These are phyloP conservation scores for Margaritispora aquatica DNA, from an alignment of 495 filamentous ascomycete genomes.

Conservation along the genomic window DNA sequence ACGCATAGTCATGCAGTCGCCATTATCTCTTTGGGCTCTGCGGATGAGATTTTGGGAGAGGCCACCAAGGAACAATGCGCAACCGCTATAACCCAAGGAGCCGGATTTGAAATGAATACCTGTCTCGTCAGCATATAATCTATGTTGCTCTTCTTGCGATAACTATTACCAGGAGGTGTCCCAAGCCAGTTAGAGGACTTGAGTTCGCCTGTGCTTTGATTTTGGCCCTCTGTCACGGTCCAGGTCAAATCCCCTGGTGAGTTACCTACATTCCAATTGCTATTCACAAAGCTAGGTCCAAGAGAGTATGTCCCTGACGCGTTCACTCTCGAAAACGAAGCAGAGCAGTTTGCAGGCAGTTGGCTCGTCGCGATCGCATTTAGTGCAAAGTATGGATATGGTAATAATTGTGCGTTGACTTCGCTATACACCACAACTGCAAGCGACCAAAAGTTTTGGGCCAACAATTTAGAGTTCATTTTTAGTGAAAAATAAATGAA, in stretches of 20 bases:
- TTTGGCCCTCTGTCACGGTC: not conserved
- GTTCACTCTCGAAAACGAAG: not conserved
- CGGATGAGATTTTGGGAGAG: not conserved
- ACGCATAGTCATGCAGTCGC: not conserved
- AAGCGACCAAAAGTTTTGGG: too few species aligned
- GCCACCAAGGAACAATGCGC: not conserved
- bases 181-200: not conserved
- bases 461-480: too few species aligned
- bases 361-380: not conserved
- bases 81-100: not conserved
- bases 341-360: not conserved
- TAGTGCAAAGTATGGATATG: not conserved
- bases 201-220: not conserved
- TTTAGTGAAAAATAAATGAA: too few species aligned
- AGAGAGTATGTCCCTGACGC: not conserved
- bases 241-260: not conserved
- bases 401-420: not conserved
- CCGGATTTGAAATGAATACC: not conserved
- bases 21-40: not conserved
- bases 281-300: not conserved
- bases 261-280: not conserved
- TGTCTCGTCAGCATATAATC: not conserved
- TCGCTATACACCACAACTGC: too few species aligned
- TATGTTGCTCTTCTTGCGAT: not conserved
- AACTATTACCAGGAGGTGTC: not conserved